A percentile compares a stretch with the other conserved stretches of the same genome.
These are phyloP conservation scores for Elsinoe australis DNA, from an alignment of 2,329 filamentous ascomycete species.

Conservation along the genomic window DNA sequence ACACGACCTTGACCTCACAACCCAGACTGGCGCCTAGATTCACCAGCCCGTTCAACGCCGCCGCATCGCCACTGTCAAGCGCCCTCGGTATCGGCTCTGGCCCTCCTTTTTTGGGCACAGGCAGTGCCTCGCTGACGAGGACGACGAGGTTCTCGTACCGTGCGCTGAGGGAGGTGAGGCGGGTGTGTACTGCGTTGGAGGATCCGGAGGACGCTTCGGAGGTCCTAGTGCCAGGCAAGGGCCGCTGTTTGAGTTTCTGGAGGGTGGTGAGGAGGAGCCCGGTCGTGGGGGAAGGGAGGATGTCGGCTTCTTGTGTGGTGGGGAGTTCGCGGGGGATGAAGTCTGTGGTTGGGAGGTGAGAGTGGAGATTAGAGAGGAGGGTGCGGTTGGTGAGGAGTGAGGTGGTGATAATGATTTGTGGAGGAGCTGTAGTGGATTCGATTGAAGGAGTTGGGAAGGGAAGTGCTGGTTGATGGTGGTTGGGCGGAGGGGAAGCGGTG, in stretches of 20 bases:
- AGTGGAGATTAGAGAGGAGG: conserved; percentile 46
- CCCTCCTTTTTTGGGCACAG: background rate
- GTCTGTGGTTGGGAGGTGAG: conserved; percentile 42
- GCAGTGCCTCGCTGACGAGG: conserved; percentile 48
- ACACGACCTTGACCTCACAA: conserved; percentile 32
- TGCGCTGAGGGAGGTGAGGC: conserved; percentile 45
- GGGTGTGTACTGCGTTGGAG: conserved; percentile 47
- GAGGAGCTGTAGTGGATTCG: conserved; percentile 22
- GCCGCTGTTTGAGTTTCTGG: conserved; percentile 63
- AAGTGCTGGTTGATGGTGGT: conserved; percentile 17
- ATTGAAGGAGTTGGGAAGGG: conserved; percentile 4
- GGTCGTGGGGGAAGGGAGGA: conserved; percentile 60
- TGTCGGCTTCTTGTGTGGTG: conserved; percentile 54
- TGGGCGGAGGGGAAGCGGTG: background rate
- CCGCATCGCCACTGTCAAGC: conserved; percentile 29
- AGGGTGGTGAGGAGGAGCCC: conserved; percentile 65
- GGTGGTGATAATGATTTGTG: conserved; percentile 48
- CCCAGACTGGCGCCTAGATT: conserved; percentile 40
- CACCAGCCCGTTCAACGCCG: conserved; percentile 29
- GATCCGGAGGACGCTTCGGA: too few relatives aligned
- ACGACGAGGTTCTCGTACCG: conserved; percentile 63
- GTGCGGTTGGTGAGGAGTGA: conserved; percentile 38
- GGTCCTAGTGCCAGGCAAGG: conserved; percentile 56
- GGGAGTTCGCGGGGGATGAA: conserved; percentile 56
- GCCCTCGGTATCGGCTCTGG: background rate